These are phyloP conservation scores for Kazachstania kunashirensis DNA, from an alignment of 805 yeast genomes.

Conservation along the genomic window DNA sequence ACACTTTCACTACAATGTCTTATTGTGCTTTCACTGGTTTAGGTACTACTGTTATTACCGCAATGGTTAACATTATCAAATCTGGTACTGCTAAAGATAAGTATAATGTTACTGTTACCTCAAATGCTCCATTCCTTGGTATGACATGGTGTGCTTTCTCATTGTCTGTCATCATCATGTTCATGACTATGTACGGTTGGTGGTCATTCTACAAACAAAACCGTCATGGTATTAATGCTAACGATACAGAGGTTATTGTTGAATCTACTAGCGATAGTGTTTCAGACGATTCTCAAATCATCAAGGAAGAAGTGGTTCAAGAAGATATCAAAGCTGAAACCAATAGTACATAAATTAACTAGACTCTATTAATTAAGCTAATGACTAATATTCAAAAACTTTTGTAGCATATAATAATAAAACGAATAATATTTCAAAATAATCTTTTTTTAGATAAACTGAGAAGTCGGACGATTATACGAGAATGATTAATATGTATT, in stretches of 20 bases:
- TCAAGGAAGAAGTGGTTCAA: background rate
- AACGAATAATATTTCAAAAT: too few species aligned
- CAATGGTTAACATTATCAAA: conserved; percentile 24
- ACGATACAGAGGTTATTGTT: background rate
- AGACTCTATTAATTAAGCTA: background rate
- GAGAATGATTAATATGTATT: too few species aligned
- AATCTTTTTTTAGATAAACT: too few species aligned
- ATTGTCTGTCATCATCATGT: conserved; percentile 16
- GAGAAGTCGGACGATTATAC: too few species aligned
- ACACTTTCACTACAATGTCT: conserved; percentile 11
- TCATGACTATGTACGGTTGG: conserved; percentile 8
- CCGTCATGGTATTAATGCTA: background rate
- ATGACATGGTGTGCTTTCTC: conserved; percentile 26
- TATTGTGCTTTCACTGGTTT: conserved; percentile 24
- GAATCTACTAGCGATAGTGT: background rate
- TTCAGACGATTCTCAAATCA: conserved; percentile 4
- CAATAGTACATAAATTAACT: background rate
- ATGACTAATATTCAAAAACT: background rate
- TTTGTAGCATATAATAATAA: too few species aligned
- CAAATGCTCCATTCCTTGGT: conserved; percentile 22
- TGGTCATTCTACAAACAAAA: conserved; percentile 3
- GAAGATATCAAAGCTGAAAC: background rate
- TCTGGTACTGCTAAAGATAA: conserved; percentile 25
- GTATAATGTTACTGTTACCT: conserved; percentile 20
- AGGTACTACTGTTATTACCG: conserved; percentile 23